Percentiles rank a stretch among this genome's conserved stretches.
These are phyloP conservation scores for Phycomyces nitens DNA, from an alignment of 192 early-diverging fungal genomes.

Conservation along the genomic window DNA sequence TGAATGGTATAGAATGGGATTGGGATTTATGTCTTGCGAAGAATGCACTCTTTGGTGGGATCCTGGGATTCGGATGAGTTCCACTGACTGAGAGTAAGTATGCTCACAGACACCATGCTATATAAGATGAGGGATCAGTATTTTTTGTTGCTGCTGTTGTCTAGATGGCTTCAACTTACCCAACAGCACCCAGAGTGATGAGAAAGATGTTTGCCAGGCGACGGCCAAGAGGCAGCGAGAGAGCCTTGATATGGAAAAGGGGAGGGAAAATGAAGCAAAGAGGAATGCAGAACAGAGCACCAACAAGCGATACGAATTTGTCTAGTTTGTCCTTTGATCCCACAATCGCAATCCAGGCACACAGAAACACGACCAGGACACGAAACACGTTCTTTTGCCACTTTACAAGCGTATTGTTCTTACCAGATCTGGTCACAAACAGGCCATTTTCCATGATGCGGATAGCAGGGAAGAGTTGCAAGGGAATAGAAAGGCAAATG, in stretches of 20 bases:
- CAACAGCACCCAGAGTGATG: slow-evolving; percentile 59
- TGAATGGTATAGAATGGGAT: no score
- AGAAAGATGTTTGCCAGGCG: slow-evolving; percentile 47
- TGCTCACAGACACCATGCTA: slow-evolving; percentile 24
- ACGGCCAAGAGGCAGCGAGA: slow-evolving; percentile 31
- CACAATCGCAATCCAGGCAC: slow-evolving; percentile 56
- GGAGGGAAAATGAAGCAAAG: slow-evolving; percentile 74
- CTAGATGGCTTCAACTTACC: no score
- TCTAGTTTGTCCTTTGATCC: slow-evolving; percentile 62
- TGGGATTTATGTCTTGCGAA: neutral
- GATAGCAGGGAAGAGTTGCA: slow-evolving; percentile 69
- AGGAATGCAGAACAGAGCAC: slow-evolving; percentile 62
- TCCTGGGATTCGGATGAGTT: slow-evolving; percentile 20
- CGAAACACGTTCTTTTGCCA: slow-evolving; percentile 74
- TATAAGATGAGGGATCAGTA: no score
- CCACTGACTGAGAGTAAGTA: slow-evolving; percentile 16
- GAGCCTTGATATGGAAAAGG: slow-evolving; percentile 63
- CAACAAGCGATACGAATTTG: slow-evolving; percentile 67
- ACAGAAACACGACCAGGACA: slow-evolving; percentile 48
- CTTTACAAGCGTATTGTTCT: slow-evolving; percentile 55
- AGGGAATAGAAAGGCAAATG: slow-evolving; percentile 72
- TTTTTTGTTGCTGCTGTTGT: no score
- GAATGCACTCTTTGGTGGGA: slow-evolving; percentile 17
- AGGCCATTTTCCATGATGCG: slow-evolving; percentile 65
- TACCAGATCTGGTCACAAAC: slow-evolving; percentile 53